Conservation (phyloP, 805 yeast species). For the Ogataea haglerorum region DNA sequence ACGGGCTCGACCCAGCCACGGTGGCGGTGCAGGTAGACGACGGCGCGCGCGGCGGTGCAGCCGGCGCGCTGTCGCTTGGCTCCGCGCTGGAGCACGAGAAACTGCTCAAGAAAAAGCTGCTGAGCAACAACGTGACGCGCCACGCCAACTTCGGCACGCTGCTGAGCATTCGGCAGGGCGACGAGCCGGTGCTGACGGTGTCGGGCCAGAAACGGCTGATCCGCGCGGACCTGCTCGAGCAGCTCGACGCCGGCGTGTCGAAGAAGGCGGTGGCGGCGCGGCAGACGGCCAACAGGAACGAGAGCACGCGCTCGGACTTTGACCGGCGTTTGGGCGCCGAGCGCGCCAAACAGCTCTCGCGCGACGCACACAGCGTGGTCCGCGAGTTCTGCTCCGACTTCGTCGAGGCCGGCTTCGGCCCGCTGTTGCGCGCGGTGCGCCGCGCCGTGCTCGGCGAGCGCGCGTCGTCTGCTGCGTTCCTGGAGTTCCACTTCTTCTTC, state of each 20-base stretch:
- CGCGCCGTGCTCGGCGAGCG: conserved; percentile 26
- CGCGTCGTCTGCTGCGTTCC: conserved; percentile 30
- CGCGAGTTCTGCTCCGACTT: conserved; percentile 53
- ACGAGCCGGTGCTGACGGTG: conserved; percentile 56
- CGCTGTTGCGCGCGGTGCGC: conserved; percentile 51
- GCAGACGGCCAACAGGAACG: conserved; percentile 15
- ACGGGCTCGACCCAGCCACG: conserved; percentile 47
- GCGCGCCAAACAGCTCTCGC: conserved; percentile 31
- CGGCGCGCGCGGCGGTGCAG: conserved; percentile 9
- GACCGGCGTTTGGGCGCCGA: conserved; percentile 26
- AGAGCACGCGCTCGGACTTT: conserved; percentile 29
- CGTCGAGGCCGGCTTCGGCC: conserved; percentile 72
- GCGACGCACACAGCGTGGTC: conserved; percentile 32
- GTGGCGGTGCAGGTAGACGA: conserved; percentile 5
- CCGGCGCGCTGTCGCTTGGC: conserved; percentile 35
- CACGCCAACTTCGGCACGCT: conserved; percentile 92
- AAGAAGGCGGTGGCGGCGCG: conserved; percentile 46
- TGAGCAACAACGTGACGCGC: conserved; percentile 37
- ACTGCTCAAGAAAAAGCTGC: conserved; percentile 38
- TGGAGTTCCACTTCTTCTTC: conserved; percentile 48
- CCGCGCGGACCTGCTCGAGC: conserved; percentile 49
- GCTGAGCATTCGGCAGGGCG: conserved; percentile 63
- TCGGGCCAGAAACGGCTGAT: conserved; percentile 59
- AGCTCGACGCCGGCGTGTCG: conserved; percentile 61
- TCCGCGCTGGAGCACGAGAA: conserved; percentile 61